phyloP scores from a whole-genome alignment of 169 alveolate genomes.

The Cryptosporidium ryanae region DNA sequence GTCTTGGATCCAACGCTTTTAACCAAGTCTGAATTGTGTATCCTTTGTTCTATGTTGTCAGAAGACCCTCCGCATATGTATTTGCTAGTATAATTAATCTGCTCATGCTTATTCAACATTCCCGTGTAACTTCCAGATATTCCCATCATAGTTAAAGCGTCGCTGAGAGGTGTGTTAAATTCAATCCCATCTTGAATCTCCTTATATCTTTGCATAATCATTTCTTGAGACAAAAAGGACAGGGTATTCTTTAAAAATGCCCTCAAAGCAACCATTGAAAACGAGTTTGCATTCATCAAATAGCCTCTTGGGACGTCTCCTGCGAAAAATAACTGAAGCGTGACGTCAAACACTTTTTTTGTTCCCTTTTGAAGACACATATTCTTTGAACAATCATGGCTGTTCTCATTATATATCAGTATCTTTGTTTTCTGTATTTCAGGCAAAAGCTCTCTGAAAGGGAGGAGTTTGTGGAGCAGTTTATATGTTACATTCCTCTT shows the following conservation, averaged over 20 bases:
- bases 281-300: slow-evolving; percentile 54
- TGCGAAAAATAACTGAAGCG: slow-evolving; percentile 50
- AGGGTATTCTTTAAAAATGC: slow-evolving; percentile 59
- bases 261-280: slow-evolving; percentile 53
- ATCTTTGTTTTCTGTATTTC: slow-evolving; percentile 36
- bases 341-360: slow-evolving; percentile 41
- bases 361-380: slow-evolving; percentile 4
- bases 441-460: slow-evolving; percentile 53
- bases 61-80: slow-evolving; percentile 59
- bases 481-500: slow-evolving; percentile 11
- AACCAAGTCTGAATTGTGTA: slow-evolving; percentile 5
- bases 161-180: slow-evolving; percentile 33
- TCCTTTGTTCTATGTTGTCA: slow-evolving; percentile 27
- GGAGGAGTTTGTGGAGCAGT: slow-evolving; percentile 11
- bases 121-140: slow-evolving; percentile 34
- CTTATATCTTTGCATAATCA: slow-evolving; percentile 27
- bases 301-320: slow-evolving; percentile 74
- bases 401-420: not conserved
- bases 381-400: slow-evolving; percentile 1
- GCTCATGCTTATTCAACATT: slow-evolving; percentile 18
- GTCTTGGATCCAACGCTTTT: slow-evolving; percentile 15
- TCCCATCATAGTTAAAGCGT: slow-evolving; percentile 54
- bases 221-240: slow-evolving; percentile 46
- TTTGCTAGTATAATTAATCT: slow-evolving; percentile 23
- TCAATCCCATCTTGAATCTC: slow-evolving; percentile 4